Base-by-base conservation (phyloP, 2,329 filamentous ascomycete genomes). In the Fusarium sarcochroum region DNA sequence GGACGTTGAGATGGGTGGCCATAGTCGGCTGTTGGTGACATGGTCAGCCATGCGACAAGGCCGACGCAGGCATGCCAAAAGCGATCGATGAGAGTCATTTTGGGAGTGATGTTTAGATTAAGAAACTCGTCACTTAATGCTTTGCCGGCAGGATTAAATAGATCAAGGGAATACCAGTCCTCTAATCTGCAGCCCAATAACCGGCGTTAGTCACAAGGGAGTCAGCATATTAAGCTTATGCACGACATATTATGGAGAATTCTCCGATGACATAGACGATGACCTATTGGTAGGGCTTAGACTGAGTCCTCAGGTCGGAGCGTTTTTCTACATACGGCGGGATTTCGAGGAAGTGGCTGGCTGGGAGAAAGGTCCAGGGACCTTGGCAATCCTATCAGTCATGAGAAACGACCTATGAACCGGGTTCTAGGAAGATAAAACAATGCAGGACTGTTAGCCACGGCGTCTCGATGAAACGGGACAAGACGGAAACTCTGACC, bases 51-150 rank as follows among this genome's bases (percentile, higher is more conserved):
- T 42, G 68, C 53, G 51, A 61, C 45, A 18, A 71, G n/a, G 25
- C 54, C 60, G 34, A 70, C 60, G 10, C 66, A 58, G 13, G 61
- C 40, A 41, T 71, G 64, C 68, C 68, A 71, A n/a, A 71, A 52
- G 7, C 68, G 61, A 21, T 51, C 46, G 5, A 71, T 41, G 17
- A 71, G 64, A 10, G 64, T 62, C 68, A 70, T 70, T 18, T 20
- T 60, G 54, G n/a, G 27, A 23, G 11, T n/a, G 15, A 40, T 54
- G 20, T 10, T 21, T 17, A 25, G 21, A 21, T 17, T 25, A 13
- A 17, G 27, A 30, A 13, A 4, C 15, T 13, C 9, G 21, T 23
- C 25, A 21, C 9, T 61, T 14, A 37, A 42, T 35, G 32, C 40
- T n/a, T 37, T 23, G 15, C 14, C 20, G 21, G 17, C 9, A 8